Conservation (phyloP, 2,329 filamentous ascomycete species). For the Arthrinium puccinioides region DNA sequence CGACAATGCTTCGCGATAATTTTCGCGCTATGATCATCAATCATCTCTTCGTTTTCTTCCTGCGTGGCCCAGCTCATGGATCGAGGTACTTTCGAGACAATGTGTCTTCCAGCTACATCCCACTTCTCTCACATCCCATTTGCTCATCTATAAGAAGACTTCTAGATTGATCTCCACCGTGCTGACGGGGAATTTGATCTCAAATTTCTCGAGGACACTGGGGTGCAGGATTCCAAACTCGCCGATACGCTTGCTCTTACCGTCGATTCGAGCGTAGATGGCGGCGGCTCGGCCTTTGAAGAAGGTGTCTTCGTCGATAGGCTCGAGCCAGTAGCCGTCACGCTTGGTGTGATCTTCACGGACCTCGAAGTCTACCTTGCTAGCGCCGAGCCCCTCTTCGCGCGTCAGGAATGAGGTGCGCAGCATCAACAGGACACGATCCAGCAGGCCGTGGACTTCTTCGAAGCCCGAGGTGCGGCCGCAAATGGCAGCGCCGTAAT, state of each 20-base stretch:
- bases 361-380: constrained; percentile 45
- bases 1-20: too few relatives aligned
- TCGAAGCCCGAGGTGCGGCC: constrained; percentile 94
- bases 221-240: constrained; percentile 93
- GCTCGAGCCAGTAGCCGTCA: constrained; percentile 89
- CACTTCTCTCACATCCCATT: neutral
- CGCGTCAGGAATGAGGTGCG: constrained; percentile 71
- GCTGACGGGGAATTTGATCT: constrained; percentile 68
- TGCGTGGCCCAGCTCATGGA: too few relatives aligned
- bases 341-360: constrained; percentile 47
- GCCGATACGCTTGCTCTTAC: constrained; percentile 72
- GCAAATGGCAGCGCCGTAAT: constrained; percentile 94
- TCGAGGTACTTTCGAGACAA: neutral
- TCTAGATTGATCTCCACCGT: constrained; percentile 93
- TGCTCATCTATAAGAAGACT: constrained; percentile 46
- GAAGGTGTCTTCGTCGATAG: constrained; percentile 85
- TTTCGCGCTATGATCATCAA: too few relatives aligned
- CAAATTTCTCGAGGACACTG: constrained; percentile 71
- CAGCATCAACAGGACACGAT: constrained; percentile 89
- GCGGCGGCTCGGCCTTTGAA: constrained; percentile 84
- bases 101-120: neutral
- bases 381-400: constrained; percentile 56
- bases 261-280: constrained; percentile 68
- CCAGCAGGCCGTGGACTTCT: constrained; percentile 86
- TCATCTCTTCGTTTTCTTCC: neutral